These are phyloP conservation scores for Knufia fluminis DNA, from an alignment of 2,329 filamentous ascomycete species.

Conservation along the genomic window DNA sequence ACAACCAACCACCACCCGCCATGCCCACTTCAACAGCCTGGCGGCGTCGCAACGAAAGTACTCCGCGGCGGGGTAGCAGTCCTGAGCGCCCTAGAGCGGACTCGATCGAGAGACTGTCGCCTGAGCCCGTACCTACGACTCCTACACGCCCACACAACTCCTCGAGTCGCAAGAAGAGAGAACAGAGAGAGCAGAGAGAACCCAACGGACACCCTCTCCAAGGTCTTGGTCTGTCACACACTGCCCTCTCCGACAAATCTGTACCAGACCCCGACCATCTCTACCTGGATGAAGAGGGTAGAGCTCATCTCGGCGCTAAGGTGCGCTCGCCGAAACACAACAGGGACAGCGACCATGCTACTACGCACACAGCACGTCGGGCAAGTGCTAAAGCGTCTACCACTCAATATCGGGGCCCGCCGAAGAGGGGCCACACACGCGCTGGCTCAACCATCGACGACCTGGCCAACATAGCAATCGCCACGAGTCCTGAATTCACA, in stretches of 20 bases:
- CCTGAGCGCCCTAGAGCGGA: slow-evolving; percentile 16
- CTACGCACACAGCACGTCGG: background rate
- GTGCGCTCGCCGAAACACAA: slow-evolving; percentile 3
- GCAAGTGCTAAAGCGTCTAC: background rate
- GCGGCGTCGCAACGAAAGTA: slow-evolving; percentile 14
- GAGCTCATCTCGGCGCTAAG: slow-evolving; percentile 19
- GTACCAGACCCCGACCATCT: slow-evolving; percentile 17
- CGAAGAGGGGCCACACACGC: slow-evolving; percentile 30
- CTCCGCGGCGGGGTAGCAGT: slow-evolving; percentile 12
- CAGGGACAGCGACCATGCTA: background rate
- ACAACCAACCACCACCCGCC: background rate
- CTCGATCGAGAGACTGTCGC: slow-evolving; percentile 21
- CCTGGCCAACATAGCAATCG: slow-evolving; percentile 42
- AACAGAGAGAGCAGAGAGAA: too few species aligned
- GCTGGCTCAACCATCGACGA: slow-evolving; percentile 40
- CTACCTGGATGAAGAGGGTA: slow-evolving; percentile 18
- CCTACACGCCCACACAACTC: slow-evolving; percentile 5
- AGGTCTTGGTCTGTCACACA: slow-evolving; percentile 18
- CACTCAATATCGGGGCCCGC: slow-evolving; percentile 4
- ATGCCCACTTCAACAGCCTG: slow-evolving; percentile 23
- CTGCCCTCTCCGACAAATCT: slow-evolving; percentile 5
- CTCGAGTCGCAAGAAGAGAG: slow-evolving; percentile 1
- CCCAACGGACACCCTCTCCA: background rate
- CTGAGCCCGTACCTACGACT: slow-evolving; percentile 14
- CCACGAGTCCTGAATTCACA: slow-evolving; percentile 38